Evolutionary conservation across 306 rosid genomes (phyloP).

Genomic region (Clitoria ternatea): DNA sequence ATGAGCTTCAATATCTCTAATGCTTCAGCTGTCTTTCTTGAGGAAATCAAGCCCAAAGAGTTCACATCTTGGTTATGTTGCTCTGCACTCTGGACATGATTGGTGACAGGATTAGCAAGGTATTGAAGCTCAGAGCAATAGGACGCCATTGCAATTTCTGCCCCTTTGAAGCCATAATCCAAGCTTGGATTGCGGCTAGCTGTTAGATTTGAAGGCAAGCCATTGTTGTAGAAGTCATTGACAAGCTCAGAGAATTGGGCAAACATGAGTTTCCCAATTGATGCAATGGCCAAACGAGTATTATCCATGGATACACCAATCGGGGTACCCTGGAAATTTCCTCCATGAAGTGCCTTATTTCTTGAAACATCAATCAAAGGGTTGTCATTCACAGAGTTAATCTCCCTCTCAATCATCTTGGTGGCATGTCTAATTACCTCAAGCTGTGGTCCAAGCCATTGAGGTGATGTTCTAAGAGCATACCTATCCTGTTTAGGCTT

Average conservation of each 20-base stretch:
- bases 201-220: slow-evolving; percentile 77
- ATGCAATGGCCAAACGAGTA: slow-evolving; percentile 73
- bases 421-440: slow-evolving; percentile 77
- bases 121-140: slow-evolving; percentile 91
- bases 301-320: slow-evolving; percentile 98
- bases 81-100: slow-evolving; percentile 92
- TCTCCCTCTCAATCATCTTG: slow-evolving; percentile 92
- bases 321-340: slow-evolving; percentile 92
- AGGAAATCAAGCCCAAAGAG: slow-evolving; percentile 77
- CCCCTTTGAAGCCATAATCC: slow-evolving; percentile 91
- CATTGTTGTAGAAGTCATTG: slow-evolving; percentile 81
- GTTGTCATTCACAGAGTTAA: slow-evolving; percentile 87
- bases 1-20: slow-evolving; percentile 72
- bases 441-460: slow-evolving; percentile 91
- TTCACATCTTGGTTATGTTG: slow-evolving; percentile 96
- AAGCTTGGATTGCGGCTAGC: slow-evolving; percentile 73
- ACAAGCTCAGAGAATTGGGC: slow-evolving; percentile 97
- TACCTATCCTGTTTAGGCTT: slow-evolving; percentile 91
- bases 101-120: slow-evolving; percentile 89
- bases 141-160: slow-evolving; percentile 95
- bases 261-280: slow-evolving; percentile 81
- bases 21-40: slow-evolving; percentile 79
- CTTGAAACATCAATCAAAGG: slow-evolving; percentile 91
- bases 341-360: slow-evolving; percentile 86
- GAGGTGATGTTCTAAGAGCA: slow-evolving; percentile 89